These are phyloP conservation scores for Houttuynia cordata DNA, from an alignment of 164 flowering plant species.

Conservation along the genomic window DNA sequence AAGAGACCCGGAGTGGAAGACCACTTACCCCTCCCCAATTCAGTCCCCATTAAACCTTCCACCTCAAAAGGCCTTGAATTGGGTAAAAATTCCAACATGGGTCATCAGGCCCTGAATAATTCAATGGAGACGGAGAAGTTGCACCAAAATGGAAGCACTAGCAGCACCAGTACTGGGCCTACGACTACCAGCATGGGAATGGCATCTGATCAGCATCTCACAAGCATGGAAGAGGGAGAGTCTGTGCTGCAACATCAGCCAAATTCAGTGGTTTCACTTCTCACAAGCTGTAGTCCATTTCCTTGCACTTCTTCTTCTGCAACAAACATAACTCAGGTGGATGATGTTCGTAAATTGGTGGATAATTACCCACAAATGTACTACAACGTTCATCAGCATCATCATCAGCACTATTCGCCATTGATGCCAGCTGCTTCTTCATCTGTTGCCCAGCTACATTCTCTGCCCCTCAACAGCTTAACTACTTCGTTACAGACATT, in stretches of 20 bases:
- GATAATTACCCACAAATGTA: constrained; percentile 32
- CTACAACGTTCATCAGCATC: constrained; percentile 16
- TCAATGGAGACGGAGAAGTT: constrained; percentile 12
- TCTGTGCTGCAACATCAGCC: constrained; percentile 7
- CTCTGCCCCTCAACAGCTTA: constrained; percentile 12
- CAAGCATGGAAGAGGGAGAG: constrained; percentile 12
- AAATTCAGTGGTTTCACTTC: constrained; percentile 9
- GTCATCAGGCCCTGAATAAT: constrained; percentile 5
- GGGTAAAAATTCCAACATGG: constrained; percentile 3
- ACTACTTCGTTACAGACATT: constrained; percentile 19
- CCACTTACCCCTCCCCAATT: constrained; percentile 55
- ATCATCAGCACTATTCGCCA: constrained; percentile 10
- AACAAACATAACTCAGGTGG: constrained; percentile 11
- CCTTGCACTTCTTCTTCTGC: constrained; percentile 12
- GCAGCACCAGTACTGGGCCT: constrained; percentile 33
- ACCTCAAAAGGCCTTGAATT: constrained; percentile 20
- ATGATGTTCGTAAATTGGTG: constrained; percentile 53
- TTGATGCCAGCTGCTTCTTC: constrained; percentile 4
- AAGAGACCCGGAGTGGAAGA: constrained; percentile 88
- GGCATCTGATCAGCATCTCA: constrained; percentile 15
- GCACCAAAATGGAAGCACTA: constrained; percentile 20
- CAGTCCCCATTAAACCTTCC: constrained; percentile 32
- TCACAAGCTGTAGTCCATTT: constrained; percentile 10
- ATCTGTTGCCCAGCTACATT: constrained; percentile 6
- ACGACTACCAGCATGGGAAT: constrained; percentile 34